Conservation (phyloP, 1,139 yeast genomes). For the Candida tropicalis region DNA sequence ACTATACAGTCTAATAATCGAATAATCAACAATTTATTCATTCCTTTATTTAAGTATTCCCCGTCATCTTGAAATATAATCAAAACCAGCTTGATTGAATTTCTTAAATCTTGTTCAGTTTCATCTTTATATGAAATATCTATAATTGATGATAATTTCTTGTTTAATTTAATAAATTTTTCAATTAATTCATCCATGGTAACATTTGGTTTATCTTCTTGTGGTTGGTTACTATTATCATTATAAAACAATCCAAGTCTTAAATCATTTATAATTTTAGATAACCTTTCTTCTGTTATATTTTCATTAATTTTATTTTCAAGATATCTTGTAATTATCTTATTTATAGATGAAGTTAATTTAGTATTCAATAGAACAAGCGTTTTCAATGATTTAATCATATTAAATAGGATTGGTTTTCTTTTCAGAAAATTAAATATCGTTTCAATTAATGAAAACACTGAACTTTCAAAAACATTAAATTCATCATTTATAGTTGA, state of each 20-base stretch:
- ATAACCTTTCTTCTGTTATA: conserved; percentile 22
- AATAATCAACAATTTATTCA: conserved; percentile 35
- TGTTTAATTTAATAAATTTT: conserved; percentile 6
- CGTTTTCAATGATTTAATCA: conserved; percentile 17
- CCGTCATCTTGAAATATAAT: conserved; percentile 9
- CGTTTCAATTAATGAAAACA: conserved; percentile 31
- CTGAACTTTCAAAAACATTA: conserved; percentile 21
- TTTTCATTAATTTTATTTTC: conserved; percentile 20
- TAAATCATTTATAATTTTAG: conserved; percentile 22
- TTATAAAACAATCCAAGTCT: conserved; percentile 23
- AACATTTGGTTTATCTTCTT: conserved; percentile 1
- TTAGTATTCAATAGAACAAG: conserved; percentile 16
- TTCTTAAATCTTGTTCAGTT: not conserved
- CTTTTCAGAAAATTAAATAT: conserved; percentile 29
- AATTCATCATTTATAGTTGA: conserved; percentile 10
- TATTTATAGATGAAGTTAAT: conserved; percentile 22
- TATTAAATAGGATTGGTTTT: conserved; percentile 30
- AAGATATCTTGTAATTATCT: conserved; percentile 19
- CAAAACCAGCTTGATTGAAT: conserved; percentile 9
- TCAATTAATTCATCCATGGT: conserved; percentile 11
- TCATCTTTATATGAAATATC: conserved; percentile 6
- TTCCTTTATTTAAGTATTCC: conserved; percentile 9
- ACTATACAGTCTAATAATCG: conserved; percentile 33
- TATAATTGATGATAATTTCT: not conserved
- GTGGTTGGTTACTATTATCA: conserved; percentile 4